Conservation (phyloP, 768 basidiomycete genomes). For the Pisolithus tinctorius region DNA sequence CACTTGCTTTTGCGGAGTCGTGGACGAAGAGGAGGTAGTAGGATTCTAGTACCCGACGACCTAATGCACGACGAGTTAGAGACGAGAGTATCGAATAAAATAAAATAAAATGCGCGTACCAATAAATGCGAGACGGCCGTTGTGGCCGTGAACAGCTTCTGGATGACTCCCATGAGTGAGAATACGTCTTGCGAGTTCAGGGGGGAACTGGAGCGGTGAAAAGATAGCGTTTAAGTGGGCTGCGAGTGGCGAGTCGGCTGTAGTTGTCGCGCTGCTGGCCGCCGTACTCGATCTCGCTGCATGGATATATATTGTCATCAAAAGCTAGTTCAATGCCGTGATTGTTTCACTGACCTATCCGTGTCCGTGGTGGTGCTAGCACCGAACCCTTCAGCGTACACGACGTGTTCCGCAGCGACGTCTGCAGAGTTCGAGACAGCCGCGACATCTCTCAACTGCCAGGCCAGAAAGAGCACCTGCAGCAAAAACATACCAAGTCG, state of each 20-base stretch:
- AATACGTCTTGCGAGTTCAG: conserved; percentile 63
- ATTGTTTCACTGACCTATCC: conserved; percentile 4
- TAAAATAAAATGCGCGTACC: conserved; percentile 34
- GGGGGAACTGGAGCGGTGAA: conserved; percentile 59
- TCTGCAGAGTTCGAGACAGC: conserved; percentile 12
- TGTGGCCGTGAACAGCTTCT: conserved; percentile 60
- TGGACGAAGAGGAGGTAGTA: conserved; percentile 71
- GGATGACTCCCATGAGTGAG: conserved; percentile 76
- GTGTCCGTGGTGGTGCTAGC: conserved; percentile 12
- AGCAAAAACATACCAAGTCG: not conserved
- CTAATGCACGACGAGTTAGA: conserved; percentile 28
- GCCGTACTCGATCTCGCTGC: not conserved
- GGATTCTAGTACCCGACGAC: conserved; percentile 69
- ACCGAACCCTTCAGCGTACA: conserved; percentile 7
- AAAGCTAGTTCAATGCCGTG: not conserved
- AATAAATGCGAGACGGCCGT: conserved; percentile 63
- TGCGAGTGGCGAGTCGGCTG: conserved; percentile 27
- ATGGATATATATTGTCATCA: not conserved
- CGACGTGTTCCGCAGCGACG: conserved; percentile 8
- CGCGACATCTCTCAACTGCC: conserved; percentile 11
- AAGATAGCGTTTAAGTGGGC: conserved; percentile 61
- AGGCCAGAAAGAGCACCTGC: too few relatives aligned
- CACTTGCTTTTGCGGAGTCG: conserved; percentile 40
- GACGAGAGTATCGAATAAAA: not conserved
- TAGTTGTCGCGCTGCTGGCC: not conserved